Percentiles rank a stretch among this genome's conserved stretches.
These are phyloP conservation scores for Diaporthe citri DNA, from an alignment of 2,329 filamentous ascomycete genomes.

Conservation along the genomic window DNA sequence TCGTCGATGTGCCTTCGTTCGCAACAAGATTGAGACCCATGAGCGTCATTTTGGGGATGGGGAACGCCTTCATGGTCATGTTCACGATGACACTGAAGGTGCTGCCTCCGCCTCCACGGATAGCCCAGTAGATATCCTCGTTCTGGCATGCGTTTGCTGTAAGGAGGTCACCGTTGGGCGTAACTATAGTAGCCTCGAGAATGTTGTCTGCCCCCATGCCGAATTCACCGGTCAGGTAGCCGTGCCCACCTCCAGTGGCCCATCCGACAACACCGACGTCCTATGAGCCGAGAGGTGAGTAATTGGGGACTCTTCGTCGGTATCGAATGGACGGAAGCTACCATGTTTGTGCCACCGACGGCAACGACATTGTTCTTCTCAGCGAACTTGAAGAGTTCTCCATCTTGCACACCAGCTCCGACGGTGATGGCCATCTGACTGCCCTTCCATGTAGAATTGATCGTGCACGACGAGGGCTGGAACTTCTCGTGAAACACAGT, in stretches of 20 bases:
- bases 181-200: not conserved
- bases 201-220: not conserved
- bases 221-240: not conserved
- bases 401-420: not conserved
- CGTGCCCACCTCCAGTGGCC: not conserved
- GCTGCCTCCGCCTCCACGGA: not conserved
- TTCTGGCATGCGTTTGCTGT: not conserved
- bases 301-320: not conserved
- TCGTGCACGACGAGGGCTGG: not conserved
- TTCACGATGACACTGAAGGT: not conserved
- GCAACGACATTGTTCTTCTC: not conserved
- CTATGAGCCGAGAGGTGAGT: not conserved
- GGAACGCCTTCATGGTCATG: not conserved
- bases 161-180: not conserved
- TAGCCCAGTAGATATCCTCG: not conserved
- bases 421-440: not conserved
- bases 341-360: not conserved
- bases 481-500: not conserved
- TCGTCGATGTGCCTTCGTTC: not conserved
- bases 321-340: not conserved
- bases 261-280: not conserved
- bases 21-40: not conserved
- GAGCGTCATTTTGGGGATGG: not conserved
- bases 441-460: not conserved
- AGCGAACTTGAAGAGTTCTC: not conserved